These are phyloP conservation scores for Calonectria fujianensis DNA, from an alignment of 2,329 filamentous ascomycete species.

Conservation along the genomic window DNA sequence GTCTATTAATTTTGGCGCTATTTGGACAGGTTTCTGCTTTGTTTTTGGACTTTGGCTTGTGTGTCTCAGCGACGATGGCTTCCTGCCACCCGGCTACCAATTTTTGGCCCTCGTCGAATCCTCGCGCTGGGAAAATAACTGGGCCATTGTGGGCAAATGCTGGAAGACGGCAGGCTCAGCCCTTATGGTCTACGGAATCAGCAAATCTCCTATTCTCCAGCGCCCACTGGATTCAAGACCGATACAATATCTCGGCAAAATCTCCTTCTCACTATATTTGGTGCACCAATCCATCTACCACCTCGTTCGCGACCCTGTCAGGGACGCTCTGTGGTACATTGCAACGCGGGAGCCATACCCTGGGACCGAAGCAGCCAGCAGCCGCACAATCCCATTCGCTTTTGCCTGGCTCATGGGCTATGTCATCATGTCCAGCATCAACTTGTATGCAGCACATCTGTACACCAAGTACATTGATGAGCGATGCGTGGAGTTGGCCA, in stretches of 20 bases:
- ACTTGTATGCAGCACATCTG: constrained; percentile 37
- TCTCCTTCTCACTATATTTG: constrained; percentile 40
- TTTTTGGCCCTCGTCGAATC: constrained; percentile 34
- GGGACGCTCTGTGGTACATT: constrained; percentile 33
- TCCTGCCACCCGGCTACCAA: constrained; percentile 38
- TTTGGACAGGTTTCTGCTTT: constrained; percentile 29
- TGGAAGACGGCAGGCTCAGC: constrained; percentile 41
- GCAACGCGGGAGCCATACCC: constrained; percentile 32
- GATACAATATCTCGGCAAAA: constrained; percentile 39
- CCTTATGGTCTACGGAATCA: constrained; percentile 38
- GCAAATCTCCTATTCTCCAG: constrained; percentile 35
- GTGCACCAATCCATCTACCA: constrained; percentile 43
- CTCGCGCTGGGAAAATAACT: constrained; percentile 37
- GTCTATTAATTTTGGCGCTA: constrained; percentile 21
- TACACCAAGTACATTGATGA: constrained; percentile 38
- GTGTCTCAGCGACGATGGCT: constrained; percentile 38
- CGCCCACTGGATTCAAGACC: constrained; percentile 33
- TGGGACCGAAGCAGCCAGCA: constrained; percentile 28
- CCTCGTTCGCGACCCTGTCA: constrained; percentile 33
- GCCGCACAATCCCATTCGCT: constrained; percentile 27
- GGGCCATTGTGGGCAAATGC: constrained; percentile 36
- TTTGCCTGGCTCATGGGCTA: constrained; percentile 37
- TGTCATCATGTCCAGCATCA: constrained; percentile 33
- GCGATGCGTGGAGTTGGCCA: constrained; percentile 35
- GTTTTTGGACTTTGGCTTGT: constrained; percentile 39